Evolutionary conservation across 2,329 filamentous ascomycete genomes (phyloP), one percentile per base, ranked within the genome.

Genomic region (Sporothrix sp.): DNA sequence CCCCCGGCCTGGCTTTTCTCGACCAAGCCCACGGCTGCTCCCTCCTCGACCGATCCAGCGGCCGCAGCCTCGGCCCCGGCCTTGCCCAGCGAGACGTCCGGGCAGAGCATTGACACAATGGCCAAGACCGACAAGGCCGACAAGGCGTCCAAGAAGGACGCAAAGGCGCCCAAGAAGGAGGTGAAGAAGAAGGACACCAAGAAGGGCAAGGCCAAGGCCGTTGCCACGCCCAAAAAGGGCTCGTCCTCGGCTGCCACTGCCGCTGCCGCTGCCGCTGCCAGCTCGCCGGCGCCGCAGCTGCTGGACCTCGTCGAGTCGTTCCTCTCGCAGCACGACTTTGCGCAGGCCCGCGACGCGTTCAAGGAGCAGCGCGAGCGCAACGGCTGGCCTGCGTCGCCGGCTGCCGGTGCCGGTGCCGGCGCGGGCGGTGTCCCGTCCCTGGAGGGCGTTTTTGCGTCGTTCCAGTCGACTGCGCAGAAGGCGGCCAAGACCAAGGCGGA

Each of bases 251-350:
- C 40, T 4, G 48, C 47, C 16, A 35, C 55, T 18, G 48, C 56
- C 42, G 50, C 55, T 3, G 8, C 55, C 11, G 36, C 51, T 11
- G 39, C 56, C 14, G 50, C 56, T 37, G 54, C 55, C 3, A 13
- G 53, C 6, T 48, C 63, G 69, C 42, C 78, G 23, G 75, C 83
- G 4, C 65, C 74, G 25, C 74, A 84, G 64, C 69, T 89, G 32
- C 70, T 89, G 61, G 76, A 81, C 54, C 70, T 87, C 14, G 74
- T 89, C 59, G 79, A 79, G 55, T 66, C 68, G 20, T 89, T 88
- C 64, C 72, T 89, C 45, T 73, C 74, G 37, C 74, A 82, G 40
- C 74, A 84, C 63, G 76, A 79, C n/a, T 84, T 86, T 59, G 65
- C 72, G 43, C 71, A 72, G 52, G 78, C 84, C 40, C 76, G 76